Conservation (phyloP, 2,329 filamentous ascomycete genomes). For the Exutisphaerella laricina region DNA sequence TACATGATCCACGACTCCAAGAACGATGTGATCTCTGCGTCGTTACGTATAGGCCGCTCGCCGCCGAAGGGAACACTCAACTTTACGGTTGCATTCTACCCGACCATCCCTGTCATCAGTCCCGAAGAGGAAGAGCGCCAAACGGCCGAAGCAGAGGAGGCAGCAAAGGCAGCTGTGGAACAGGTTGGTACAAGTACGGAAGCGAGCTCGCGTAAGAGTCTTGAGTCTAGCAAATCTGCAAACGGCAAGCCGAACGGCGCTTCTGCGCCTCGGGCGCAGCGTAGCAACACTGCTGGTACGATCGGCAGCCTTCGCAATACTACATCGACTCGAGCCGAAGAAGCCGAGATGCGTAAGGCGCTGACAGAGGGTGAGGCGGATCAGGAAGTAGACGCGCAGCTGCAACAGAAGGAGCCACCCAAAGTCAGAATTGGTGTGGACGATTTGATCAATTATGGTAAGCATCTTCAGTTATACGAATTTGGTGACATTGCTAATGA, state of each 20-base stretch:
- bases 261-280: constrained; percentile 7
- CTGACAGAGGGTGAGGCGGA: constrained; percentile 45
- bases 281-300: constrained; percentile 35
- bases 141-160: constrained; percentile 30
- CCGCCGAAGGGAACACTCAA: constrained; percentile 71
- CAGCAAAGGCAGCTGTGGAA: constrained; percentile 55
- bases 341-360: constrained; percentile 40
- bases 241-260: constrained; percentile 1
- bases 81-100: constrained; percentile 85
- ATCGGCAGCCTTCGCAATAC: constrained; percentile 37
- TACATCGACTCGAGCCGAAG: constrained; percentile 28
- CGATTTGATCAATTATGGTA: constrained; percentile 73
- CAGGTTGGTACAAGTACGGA: constrained; percentile 20
- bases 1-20: constrained; percentile 76
- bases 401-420: constrained; percentile 53
- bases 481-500: constrained; percentile 31
- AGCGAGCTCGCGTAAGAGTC: constrained; percentile 13
- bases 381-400: constrained; percentile 39
- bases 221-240: constrained; percentile 11
- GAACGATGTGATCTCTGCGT: constrained; percentile 53
- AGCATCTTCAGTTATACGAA: constrained; percentile 22
- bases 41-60: constrained; percentile 69
- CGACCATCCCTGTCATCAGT: constrained; percentile 78
- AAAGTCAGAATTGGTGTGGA: constrained; percentile 75
- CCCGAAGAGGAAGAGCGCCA: constrained; percentile 75